Evolutionary conservation across 2,329 filamentous ascomycete species (phyloP).

Genomic region (Chaetomiaceae sp.): DNA sequence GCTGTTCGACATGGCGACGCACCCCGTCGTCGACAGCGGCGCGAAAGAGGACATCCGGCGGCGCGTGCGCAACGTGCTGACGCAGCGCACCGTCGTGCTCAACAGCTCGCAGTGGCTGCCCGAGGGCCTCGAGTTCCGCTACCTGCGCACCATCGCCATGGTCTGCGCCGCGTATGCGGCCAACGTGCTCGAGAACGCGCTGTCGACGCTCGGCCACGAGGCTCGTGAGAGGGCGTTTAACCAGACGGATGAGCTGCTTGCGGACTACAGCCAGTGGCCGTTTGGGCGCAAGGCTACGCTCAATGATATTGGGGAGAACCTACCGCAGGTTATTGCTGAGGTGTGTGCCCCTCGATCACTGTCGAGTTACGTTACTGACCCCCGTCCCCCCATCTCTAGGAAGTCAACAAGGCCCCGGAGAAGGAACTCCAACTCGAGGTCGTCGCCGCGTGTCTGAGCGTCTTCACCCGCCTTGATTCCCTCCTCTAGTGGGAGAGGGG

Average conservation of each 20-base stretch:
- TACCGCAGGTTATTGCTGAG: slow-evolving; percentile 81
- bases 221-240: slow-evolving; percentile 90
- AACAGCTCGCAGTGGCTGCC: slow-evolving; percentile 83
- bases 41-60: slow-evolving; percentile 96
- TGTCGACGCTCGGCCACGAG: slow-evolving; percentile 90
- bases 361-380: background rate
- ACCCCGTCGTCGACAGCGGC: slow-evolving; percentile 91
- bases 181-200: slow-evolving; percentile 96
- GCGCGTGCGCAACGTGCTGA: slow-evolving; percentile 87
- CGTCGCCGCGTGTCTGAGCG: slow-evolving; percentile 91
- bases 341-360: slow-evolving; percentile 35
- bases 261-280: slow-evolving; percentile 96
- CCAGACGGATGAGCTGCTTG: slow-evolving; percentile 91
- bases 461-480: slow-evolving; percentile 96
- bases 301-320: slow-evolving; percentile 84
- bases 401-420: slow-evolving; percentile 81
- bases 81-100: slow-evolving; percentile 88
- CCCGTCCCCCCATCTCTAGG: slow-evolving; percentile 41
- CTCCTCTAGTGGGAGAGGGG: slow-evolving; percentile 59
- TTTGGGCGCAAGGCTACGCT: slow-evolving; percentile 79
- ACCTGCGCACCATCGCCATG: slow-evolving; percentile 88
- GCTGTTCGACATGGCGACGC: slow-evolving; percentile 99
- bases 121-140: slow-evolving; percentile 90
- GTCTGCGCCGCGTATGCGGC: slow-evolving; percentile 97
- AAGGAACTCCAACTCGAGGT: slow-evolving; percentile 96